phyloP scores from a whole-genome alignment of 257 asterid species.

The Agastache rugosa region DNA sequence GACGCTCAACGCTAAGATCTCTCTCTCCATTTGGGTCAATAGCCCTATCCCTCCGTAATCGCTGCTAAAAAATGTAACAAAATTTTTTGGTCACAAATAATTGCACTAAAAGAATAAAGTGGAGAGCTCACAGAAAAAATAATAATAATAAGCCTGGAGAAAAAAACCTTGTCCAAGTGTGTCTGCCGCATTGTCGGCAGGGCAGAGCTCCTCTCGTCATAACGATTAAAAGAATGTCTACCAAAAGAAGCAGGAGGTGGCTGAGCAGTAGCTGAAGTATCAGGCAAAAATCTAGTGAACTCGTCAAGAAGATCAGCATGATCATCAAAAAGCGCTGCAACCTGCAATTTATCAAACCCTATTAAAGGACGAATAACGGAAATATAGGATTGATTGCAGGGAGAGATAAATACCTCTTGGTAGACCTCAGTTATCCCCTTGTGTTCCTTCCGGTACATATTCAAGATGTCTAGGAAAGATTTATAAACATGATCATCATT shows the following conservation, averaged over 20 bases:
- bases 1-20: constrained; percentile 80
- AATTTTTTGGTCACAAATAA: constrained; percentile 25
- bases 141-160: constrained; percentile 27
- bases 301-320: constrained; percentile 96
- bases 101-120: constrained; percentile 16
- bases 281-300: constrained; percentile 94
- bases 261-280: constrained; percentile 72
- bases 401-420: constrained; percentile 72
- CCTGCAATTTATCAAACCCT: constrained; percentile 54
- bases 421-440: constrained; percentile 92
- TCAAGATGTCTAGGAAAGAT: constrained; percentile 94
- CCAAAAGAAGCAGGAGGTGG: constrained; percentile 66
- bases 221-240: constrained; percentile 60
- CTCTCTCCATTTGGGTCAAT: constrained; percentile 69
- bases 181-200: constrained; percentile 65
- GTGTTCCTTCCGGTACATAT: constrained; percentile 97
- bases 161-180: constrained; percentile 72
- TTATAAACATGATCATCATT: constrained; percentile 92
- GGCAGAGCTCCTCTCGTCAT: constrained; percentile 86
- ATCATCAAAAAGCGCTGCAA: constrained; percentile 78
- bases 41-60: constrained; percentile 66
- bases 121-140: constrained; percentile 3
- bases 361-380: constrained; percentile 19
- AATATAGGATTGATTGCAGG: constrained; percentile 23
- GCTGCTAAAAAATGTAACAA: constrained; percentile 56